These are phyloP conservation scores for Melanogaster broomeanus DNA, from an alignment of 768 basidiomycete genomes.

Conservation along the genomic window DNA sequence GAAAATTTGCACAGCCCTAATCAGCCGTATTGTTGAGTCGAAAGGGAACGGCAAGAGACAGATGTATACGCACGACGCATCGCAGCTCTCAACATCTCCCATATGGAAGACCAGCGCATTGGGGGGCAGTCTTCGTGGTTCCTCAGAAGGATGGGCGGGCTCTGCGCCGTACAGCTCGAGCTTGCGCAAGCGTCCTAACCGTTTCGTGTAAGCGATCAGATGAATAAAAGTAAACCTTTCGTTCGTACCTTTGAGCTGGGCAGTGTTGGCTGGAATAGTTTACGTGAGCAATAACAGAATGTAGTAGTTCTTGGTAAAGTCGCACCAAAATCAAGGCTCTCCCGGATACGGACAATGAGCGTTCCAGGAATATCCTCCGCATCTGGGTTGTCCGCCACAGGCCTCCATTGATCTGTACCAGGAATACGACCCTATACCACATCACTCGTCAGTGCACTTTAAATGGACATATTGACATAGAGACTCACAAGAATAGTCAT, in stretches of 20 bases:
- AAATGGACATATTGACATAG: neutral
- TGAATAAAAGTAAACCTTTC: neutral
- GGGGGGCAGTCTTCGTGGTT: conserved; percentile 73
- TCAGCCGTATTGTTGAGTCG: conserved; percentile 6
- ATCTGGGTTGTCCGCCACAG: conserved; percentile 85
- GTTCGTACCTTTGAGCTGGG: conserved; percentile 77
- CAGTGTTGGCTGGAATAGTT: conserved; percentile 74
- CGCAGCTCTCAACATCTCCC: conserved; percentile 87
- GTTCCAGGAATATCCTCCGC: conserved; percentile 81
- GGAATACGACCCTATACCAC: conserved; percentile 74
- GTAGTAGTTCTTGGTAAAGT: neutral
- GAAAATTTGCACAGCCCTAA: conserved; percentile 82
- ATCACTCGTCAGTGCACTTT: neutral
- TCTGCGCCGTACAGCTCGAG: conserved; percentile 87
- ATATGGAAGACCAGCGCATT: conserved; percentile 88
- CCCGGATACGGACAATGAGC: conserved; percentile 86
- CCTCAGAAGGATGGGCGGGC: conserved; percentile 86
- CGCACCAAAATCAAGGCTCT: conserved; percentile 89
- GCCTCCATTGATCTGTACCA: conserved; percentile 87
- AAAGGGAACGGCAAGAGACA: neutral
- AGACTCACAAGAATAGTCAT: conserved; percentile 81
- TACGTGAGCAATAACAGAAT: conserved; percentile 1
- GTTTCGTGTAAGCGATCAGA: conserved; percentile 1
- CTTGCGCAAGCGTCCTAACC: conserved; percentile 70
- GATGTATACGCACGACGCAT: conserved; percentile 77